Percentiles rank a stretch among this genome's conserved stretches.
Conservation (phyloP, 148 eudicot species). For the Rheum nobile region DNA sequence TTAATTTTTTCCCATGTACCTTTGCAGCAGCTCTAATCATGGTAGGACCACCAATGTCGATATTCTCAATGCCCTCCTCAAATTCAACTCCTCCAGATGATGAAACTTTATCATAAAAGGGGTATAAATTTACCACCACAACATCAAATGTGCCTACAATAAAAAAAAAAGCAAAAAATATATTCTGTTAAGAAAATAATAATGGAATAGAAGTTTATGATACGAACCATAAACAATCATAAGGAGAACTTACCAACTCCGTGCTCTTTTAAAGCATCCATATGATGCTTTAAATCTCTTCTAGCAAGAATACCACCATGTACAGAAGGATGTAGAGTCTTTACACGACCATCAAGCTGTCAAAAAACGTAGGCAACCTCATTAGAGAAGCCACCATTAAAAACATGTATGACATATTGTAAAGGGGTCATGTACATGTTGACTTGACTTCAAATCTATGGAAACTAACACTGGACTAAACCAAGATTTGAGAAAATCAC, state of each 20-base stretch:
- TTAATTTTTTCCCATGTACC: constrained; percentile 26
- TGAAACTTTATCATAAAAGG: constrained; percentile 89
- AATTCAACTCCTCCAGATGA: constrained; percentile 55
- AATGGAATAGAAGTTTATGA: neutral
- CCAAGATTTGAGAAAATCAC: neutral
- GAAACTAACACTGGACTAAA: neutral
- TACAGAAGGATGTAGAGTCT: constrained; percentile 83
- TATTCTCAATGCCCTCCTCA: constrained; percentile 95
- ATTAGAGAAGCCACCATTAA: neutral
- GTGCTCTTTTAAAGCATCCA: constrained; percentile 83
- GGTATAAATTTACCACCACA: constrained; percentile 93
- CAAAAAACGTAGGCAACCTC: neutral
- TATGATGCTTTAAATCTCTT: constrained; percentile 80
- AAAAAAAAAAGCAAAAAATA: neutral
- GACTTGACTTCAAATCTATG: neutral
- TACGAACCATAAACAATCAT: neutral
- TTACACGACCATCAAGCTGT: constrained; percentile 99
- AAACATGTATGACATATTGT: neutral
- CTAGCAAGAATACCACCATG: constrained; percentile 99
- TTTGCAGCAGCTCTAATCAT: constrained; percentile 99
- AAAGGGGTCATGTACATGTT: neutral
- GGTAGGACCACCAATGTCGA: constrained; percentile 98
- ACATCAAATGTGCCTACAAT: constrained; percentile 74
- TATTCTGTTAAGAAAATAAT: neutral
- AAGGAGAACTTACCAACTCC: constrained; percentile 50